Evolutionary conservation across 441 rosid species (phyloP).

Genomic region (Geranium incanum): DNA sequence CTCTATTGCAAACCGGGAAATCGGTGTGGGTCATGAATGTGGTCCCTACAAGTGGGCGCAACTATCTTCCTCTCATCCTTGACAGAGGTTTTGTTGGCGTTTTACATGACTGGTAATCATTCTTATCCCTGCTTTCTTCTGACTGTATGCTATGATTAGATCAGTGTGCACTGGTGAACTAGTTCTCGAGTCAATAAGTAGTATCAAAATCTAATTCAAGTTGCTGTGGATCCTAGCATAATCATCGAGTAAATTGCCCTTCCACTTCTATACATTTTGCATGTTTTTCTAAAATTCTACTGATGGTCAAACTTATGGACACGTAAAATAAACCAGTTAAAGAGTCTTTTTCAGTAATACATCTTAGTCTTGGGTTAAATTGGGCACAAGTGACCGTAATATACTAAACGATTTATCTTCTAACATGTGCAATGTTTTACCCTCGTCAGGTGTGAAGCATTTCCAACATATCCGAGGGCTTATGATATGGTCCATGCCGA

Average conservation of each 20-base stretch:
- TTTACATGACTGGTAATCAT: slow-evolving; percentile 73
- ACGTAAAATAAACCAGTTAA: too few relatives aligned
- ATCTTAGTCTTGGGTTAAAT: background rate
- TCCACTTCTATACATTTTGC: background rate
- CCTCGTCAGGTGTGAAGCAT: slow-evolving; percentile 75
- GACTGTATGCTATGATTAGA: background rate
- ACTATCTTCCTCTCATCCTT: slow-evolving; percentile 75
- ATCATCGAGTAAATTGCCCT: background rate
- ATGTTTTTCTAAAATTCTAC: background rate
- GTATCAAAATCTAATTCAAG: slow-evolving; percentile 13
- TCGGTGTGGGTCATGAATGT: slow-evolving; percentile 98
- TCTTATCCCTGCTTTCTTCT: background rate
- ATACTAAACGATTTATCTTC: background rate
- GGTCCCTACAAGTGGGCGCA: slow-evolving; percentile 73
- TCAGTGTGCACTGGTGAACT: background rate
- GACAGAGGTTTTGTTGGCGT: slow-evolving; percentile 95
- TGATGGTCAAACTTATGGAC: background rate
- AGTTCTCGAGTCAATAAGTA: background rate
- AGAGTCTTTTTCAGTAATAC: background rate
- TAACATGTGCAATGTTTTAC: background rate
- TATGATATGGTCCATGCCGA: slow-evolving; percentile 90
- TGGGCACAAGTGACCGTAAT: background rate
- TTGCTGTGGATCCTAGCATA: background rate
- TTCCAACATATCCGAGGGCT: slow-evolving; percentile 90
- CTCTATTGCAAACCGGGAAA: slow-evolving; percentile 68